Evolutionary conservation across 2,329 filamentous ascomycete species (phyloP), one percentile per base, ranked within the genome.

Genomic region (Basipetospora chlamydospora): DNA sequence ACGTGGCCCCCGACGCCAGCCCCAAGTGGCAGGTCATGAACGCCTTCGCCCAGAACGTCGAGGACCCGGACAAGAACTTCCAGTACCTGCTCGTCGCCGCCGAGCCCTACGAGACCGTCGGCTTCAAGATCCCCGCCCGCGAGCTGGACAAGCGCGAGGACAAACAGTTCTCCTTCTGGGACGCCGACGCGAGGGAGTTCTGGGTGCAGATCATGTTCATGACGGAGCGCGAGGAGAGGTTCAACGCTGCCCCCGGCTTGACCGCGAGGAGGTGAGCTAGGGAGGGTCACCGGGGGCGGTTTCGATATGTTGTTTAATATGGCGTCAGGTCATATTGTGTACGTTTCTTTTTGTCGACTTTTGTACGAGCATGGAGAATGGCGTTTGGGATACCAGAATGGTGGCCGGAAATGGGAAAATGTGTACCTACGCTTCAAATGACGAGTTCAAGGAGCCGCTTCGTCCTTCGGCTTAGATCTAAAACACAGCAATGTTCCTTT

Each of bases 201-300:
- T 96, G 86, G 84, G 73, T 95, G 28, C 90, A 96, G 66, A 72
- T 98, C 45, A 82, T 96, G 67, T 98, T 96, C 63, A 90, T 95
- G 73, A 96, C 90, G 26, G 90, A 98, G 66, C 76, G 90, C 44
- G 90, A 96, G 61, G 88, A 95, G 68, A 70, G 86, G 42, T 96
- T 77, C 44, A 75, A 73, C 34, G 72, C 73, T 13, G 74, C 75
- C 37, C 74, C 74, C 1, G 74, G 74, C 10, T 50, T 78, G 47
- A 66, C 66, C 18, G 62, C 62, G 2, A 53, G 66, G 49, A 54
- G 59, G 47, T 70, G 50, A 57, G 5, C 21, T 26, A 22, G 20
- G 28, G 8, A 9, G 13, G 16, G 28, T n/a, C n/a, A n/a, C n/a
- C n/a, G n/a, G n/a, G n/a, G n/a, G n/a, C 15, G 7, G 21, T 37